Base-by-base conservation (phyloP, 2,329 filamentous ascomycete species). In the Claviceps sp. region DNA sequence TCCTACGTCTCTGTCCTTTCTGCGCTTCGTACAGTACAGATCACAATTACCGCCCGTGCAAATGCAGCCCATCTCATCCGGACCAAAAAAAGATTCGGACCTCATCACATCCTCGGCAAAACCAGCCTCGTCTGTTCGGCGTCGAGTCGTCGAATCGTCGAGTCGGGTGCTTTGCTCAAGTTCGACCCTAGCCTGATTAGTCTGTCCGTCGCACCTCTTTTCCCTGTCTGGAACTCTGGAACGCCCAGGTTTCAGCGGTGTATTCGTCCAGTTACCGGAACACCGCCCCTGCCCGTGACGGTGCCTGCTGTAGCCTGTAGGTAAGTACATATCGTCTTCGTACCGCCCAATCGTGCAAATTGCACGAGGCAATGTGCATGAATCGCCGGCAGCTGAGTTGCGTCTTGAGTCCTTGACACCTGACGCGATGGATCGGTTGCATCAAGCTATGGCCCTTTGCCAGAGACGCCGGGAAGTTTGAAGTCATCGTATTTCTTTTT, bases 381-480 rank as follows among this genome's bases (percentile, higher is more conserved):
- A 55, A 47, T 55, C 54, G 54, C 46, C 44, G 48, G 18, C 43
- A 38, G 45, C 44, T 49, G 41, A 47, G 43, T 34, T 51, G 48
- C 45, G 44, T 54, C 48, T 34, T 18, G 18, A 18, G 18, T 18
- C 18, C 18, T 18, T 47, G 53, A 48, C 48, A 34, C 53, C 53
- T 53, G 48, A 48, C 53, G 53, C 53, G 38, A 48, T 48, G 44
- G 47, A 20, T 43, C 36, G 22, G 45, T 24, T 47, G 30, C 45
- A 47, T 47, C n/a, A 47, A 47, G 45, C 45, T 37, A 48, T 34
- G 22, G 44, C 26, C 26, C 14, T 30, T 18, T 41, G 34, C 50
- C 20, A 42, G n/a, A 48, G 37, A n/a, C 4, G 34, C 22, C n/a
- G 16, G 26, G 38, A 26, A 40, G 50, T 1, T 40, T 13, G 40